Evolutionary conservation across 441 rosid genomes (phyloP).

Genomic region (Bruguiera hainesii): DNA sequence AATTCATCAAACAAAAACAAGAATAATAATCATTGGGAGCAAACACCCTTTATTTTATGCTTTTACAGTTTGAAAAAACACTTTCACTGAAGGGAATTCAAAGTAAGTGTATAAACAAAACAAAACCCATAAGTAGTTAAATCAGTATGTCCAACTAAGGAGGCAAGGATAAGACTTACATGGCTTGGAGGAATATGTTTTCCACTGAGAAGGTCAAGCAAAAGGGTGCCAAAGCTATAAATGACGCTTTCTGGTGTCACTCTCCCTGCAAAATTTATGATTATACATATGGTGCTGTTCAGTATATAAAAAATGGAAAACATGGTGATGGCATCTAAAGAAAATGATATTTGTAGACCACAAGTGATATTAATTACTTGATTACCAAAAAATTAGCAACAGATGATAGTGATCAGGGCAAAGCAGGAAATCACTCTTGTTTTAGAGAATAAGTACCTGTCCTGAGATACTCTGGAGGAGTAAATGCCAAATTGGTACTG

Average conservation of each 20-base stretch:
- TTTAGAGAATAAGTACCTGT: conserved; percentile 47
- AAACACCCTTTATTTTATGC: too few species aligned
- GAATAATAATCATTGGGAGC: too few species aligned
- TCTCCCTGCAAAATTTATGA: conserved; percentile 54
- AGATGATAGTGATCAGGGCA: background rate
- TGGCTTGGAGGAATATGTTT: conserved; percentile 95
- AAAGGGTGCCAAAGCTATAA: conserved; percentile 86
- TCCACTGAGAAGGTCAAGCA: conserved; percentile 91
- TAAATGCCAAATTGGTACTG: conserved; percentile 89
- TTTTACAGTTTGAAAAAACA: too few species aligned
- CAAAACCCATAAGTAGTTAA: background rate
- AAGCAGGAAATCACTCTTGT: background rate
- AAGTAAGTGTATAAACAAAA: background rate
- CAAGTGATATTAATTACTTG: background rate
- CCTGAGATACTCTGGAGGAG: conserved; percentile 92
- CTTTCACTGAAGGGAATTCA: too few species aligned
- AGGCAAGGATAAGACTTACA: conserved; percentile 39
- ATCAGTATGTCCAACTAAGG: background rate
- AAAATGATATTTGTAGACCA: background rate
- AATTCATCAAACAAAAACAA: too few species aligned
- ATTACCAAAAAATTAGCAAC: background rate
- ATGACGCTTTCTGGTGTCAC: conserved; percentile 84
- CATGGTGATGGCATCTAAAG: background rate
- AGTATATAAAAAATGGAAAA: background rate
- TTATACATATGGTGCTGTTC: background rate